Evolutionary conservation across 1,284 basidiomycete genomes (phyloP).

Genomic region (Cystobasidium pallidum): DNA sequence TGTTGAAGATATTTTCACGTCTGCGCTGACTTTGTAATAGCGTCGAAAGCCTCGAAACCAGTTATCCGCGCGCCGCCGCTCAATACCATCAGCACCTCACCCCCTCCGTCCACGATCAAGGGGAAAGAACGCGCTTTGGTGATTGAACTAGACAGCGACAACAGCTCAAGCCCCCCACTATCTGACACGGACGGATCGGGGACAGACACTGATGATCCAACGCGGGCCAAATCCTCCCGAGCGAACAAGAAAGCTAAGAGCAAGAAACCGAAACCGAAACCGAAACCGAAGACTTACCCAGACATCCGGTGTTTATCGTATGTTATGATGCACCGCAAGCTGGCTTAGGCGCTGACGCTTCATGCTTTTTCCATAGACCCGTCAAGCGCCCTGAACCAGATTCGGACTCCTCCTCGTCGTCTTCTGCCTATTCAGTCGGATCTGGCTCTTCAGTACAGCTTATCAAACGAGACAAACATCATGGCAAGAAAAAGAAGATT

Average conservation of each 20-base stretch:
- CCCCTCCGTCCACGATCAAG: constrained; percentile 6
- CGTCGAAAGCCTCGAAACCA: neutral
- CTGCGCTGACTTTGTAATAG: neutral
- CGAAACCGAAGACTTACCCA: constrained; percentile 9
- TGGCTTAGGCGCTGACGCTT: neutral
- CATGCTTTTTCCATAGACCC: neutral
- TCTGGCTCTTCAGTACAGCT: constrained; percentile 10
- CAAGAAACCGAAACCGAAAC: constrained; percentile 29
- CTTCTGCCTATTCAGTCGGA: constrained; percentile 5
- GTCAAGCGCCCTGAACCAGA: constrained; percentile 20
- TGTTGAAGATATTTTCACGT: too few relatives aligned
- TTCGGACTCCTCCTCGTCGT: constrained; percentile 24
- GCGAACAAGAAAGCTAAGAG: constrained; percentile 18
- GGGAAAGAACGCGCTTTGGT: constrained; percentile 20
- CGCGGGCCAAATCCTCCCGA: neutral
- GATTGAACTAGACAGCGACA: constrained; percentile 28
- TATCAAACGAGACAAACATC: constrained; percentile 2
- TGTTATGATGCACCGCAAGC: neutral
- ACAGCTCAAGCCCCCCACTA: neutral
- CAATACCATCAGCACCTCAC: neutral
- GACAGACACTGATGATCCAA: neutral
- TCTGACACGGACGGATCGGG: neutral
- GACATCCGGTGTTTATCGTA: constrained; percentile 10
- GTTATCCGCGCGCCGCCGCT: neutral
- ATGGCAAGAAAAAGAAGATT: constrained; percentile 20